Conservation (phyloP, 192 early-diverging fungal genomes). For the Podila clonocystis region DNA sequence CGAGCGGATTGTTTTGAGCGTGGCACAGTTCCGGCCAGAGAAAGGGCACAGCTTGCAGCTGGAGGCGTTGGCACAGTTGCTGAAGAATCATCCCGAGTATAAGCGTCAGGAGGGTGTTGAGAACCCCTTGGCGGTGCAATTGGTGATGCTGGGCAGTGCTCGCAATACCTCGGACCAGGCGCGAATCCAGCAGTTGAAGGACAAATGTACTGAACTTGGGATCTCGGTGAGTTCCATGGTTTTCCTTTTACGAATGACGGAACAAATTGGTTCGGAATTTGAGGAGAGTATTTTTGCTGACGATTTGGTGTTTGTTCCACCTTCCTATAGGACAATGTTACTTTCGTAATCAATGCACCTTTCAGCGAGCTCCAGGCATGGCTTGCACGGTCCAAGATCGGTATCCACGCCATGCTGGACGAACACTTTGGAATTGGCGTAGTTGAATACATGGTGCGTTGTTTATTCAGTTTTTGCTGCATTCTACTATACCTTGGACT, state of each 20-base stretch:
- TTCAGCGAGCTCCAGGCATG: conserved; percentile 73
- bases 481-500: not conserved
- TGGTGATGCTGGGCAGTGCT: conserved; percentile 89
- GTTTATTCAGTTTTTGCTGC: not conserved
- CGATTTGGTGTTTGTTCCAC: not conserved
- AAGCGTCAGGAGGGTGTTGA: conserved; percentile 11
- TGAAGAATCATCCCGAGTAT: conserved; percentile 67
- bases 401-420: conserved; percentile 96
- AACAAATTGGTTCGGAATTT: not conserved
- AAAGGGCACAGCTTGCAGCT: conserved; percentile 93
- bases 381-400: conserved; percentile 73
- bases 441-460: conserved; percentile 95
- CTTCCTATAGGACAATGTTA: conserved; percentile 66
- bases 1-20: conserved; percentile 75
- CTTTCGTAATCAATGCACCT: conserved; percentile 84
- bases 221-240: conserved; percentile 59
- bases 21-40: conserved; percentile 98
- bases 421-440: conserved; percentile 99
- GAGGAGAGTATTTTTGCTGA: not conserved
- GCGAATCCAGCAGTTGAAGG: conserved; percentile 69
- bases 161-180: conserved; percentile 82
- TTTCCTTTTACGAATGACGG: not conserved
- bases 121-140: conserved; percentile 44
- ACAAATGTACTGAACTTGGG: conserved; percentile 56
- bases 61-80: conserved; percentile 71